A percentile compares a stretch with the other conserved stretches of the same genome.
Evolutionary conservation across 2,329 filamentous ascomycete species (phyloP).

Genomic region (Mycosphaerella sp.): DNA sequence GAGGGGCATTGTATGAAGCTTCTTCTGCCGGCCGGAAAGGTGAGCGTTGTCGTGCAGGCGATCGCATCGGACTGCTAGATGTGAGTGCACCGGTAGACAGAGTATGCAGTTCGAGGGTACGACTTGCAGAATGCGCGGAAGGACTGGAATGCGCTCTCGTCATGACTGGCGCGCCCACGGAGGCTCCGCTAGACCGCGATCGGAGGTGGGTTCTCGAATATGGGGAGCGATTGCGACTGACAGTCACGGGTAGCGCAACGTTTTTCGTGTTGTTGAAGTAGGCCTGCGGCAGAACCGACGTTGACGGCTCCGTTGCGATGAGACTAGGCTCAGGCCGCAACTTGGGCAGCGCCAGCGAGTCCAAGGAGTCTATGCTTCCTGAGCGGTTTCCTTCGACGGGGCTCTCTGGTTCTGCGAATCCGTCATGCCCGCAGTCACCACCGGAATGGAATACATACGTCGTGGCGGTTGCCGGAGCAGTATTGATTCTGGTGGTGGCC

Average conservation of each 20-base stretch:
- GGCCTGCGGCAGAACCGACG: constrained; percentile 28
- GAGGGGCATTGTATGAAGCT: constrained; percentile 17
- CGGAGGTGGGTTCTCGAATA: constrained; percentile 44
- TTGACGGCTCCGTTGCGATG: constrained; percentile 37
- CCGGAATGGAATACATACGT: background rate
- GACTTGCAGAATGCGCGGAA: constrained; percentile 35
- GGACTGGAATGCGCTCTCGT: constrained; percentile 45
- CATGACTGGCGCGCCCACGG: constrained; percentile 41
- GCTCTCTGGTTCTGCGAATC: constrained; percentile 9
- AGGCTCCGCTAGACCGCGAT: constrained; percentile 40
- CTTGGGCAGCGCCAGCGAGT: constrained; percentile 10
- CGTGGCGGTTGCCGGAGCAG: constrained; percentile 1
- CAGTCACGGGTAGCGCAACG: constrained; percentile 25
- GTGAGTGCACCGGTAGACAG: constrained; percentile 33
- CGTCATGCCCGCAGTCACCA: background rate
- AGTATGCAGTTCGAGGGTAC: constrained; percentile 24
- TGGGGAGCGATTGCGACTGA: constrained; percentile 43
- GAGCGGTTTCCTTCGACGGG: constrained; percentile 3
- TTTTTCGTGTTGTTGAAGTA: constrained; percentile 21
- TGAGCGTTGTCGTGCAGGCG: constrained; percentile 41
- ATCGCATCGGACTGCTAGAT: constrained; percentile 32
- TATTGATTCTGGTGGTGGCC: constrained; percentile 8
- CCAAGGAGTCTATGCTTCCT: constrained; percentile 4
- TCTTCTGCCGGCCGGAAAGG: constrained; percentile 31
- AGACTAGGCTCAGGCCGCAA: constrained; percentile 25